These are phyloP conservation scores for Tubosaeta sp. DNA, from an alignment of 768 basidiomycete genomes.

Conservation along the genomic window DNA sequence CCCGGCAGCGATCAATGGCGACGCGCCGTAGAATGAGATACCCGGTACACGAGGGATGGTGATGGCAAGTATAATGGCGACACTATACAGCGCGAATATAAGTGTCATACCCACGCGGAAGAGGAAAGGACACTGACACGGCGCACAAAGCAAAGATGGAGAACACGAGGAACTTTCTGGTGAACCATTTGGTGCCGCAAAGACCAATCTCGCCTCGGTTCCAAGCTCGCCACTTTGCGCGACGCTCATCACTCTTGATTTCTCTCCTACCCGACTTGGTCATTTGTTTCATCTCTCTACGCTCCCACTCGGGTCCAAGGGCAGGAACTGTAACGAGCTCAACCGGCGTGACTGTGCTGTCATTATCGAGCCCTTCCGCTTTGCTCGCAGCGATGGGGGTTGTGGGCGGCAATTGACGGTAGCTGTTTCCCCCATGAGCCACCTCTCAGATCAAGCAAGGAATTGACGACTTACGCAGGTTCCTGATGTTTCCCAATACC, in stretches of 20 bases:
- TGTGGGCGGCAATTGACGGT: slow-evolving; percentile 39
- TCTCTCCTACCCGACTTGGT: slow-evolving; percentile 68
- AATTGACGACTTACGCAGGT: slow-evolving; percentile 40
- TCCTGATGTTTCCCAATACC: slow-evolving; percentile 37
- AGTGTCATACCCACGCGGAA: not conserved
- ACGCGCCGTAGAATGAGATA: slow-evolving; percentile 55
- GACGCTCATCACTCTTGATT: slow-evolving; percentile 49
- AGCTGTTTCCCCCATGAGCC: slow-evolving; percentile 30
- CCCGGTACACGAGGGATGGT: slow-evolving; percentile 79
- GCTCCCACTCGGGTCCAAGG: slow-evolving; percentile 86
- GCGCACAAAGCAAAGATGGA: slow-evolving; percentile 57
- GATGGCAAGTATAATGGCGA: slow-evolving; percentile 70
- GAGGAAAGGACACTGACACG: slow-evolving; percentile 36
- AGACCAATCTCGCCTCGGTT: slow-evolving; percentile 75
- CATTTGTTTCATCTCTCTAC: slow-evolving; percentile 72
- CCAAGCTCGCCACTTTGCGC: slow-evolving; percentile 68
- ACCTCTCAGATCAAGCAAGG: not conserved
- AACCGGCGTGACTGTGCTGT: slow-evolving; percentile 44
- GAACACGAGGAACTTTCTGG: slow-evolving; percentile 67
- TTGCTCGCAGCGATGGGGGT: slow-evolving; percentile 25
- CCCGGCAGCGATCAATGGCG: slow-evolving; percentile 59
- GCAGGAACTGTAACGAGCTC: slow-evolving; percentile 93
- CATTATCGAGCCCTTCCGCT: slow-evolving; percentile 34
- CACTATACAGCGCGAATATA: slow-evolving; percentile 34
- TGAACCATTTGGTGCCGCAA: slow-evolving; percentile 72